A percentile compares a stretch with the other conserved stretches of the same genome.
Conservation (phyloP, 306 rosid species). For the Fragaria iinumae region DNA sequence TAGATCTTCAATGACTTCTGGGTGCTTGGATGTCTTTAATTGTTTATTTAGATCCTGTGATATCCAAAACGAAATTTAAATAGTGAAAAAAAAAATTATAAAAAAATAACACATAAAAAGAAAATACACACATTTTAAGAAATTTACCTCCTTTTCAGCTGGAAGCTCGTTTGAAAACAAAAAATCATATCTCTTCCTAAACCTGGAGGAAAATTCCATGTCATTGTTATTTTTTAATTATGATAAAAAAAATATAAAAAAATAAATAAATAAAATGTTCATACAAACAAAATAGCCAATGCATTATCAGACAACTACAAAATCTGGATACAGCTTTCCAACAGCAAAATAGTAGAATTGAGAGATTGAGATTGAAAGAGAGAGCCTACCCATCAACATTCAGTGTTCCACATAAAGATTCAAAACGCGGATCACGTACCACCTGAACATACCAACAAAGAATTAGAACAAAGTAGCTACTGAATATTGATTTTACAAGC, state of each 20-base stretch:
- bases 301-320: not conserved
- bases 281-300: not conserved
- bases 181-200: conserved; percentile 69
- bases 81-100: not conserved
- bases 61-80: conserved; percentile 15
- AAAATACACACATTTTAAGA: conserved; percentile 30
- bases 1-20: conserved; percentile 47
- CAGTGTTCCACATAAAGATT: conserved; percentile 40
- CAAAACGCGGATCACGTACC: conserved; percentile 76
- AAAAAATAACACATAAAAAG: not conserved
- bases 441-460: conserved; percentile 41
- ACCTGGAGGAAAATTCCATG: conserved; percentile 40
- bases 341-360: not conserved
- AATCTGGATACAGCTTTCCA: not conserved
- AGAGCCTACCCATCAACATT: conserved; percentile 10
- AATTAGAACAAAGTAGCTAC: not conserved
- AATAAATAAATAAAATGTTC: not conserved
- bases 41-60: conserved; percentile 60
- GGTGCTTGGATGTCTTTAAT: conserved; percentile 47
- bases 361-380: not conserved
- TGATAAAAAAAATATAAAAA: too few species aligned
- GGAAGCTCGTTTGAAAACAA: conserved; percentile 44
- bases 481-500: not conserved
- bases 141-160: conserved; percentile 38
- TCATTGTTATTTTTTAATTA: too few species aligned